These are phyloP conservation scores for Aureobasidium sp. DNA, from an alignment of 2,329 filamentous ascomycete species.

Conservation along the genomic window DNA sequence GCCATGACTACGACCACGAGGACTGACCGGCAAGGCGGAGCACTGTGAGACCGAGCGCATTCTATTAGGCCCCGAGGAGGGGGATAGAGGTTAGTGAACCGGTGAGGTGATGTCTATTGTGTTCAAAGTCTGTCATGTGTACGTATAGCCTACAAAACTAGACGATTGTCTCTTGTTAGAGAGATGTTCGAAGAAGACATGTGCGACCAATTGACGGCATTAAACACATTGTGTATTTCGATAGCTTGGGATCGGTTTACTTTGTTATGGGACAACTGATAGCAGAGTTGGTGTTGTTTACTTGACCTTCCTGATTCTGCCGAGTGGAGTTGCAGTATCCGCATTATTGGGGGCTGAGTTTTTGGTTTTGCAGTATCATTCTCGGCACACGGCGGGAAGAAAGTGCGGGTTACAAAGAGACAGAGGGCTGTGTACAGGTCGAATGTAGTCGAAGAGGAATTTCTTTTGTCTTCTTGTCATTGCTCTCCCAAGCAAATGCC, in stretches of 20 bases:
- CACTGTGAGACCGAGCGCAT: not conserved
- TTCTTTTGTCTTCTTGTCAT: not conserved
- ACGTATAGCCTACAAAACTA: not conserved
- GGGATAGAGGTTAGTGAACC: too few relatives aligned
- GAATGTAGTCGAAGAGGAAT: not conserved
- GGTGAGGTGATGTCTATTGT: not conserved
- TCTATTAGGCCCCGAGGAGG: not conserved
- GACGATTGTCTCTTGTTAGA: not conserved
- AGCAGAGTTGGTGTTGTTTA: not conserved
- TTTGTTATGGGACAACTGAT: not conserved
- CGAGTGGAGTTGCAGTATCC: not conserved
- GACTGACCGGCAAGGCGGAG: not conserved
- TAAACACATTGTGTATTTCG: not conserved
- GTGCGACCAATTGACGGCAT: not conserved
- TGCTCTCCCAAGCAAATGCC: conserved; percentile 1
- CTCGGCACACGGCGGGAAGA: not conserved
- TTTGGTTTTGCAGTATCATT: not conserved
- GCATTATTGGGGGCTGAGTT: not conserved
- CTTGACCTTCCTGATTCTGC: not conserved
- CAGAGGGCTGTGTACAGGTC: not conserved
- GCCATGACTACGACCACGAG: not conserved
- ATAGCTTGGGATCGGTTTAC: not conserved
- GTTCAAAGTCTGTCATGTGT: not conserved
- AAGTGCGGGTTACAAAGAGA: not conserved
- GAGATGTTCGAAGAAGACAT: not conserved